Base-by-base conservation (phyloP, 805 yeast species). In the Tetrapisispora phaffii region DNA sequence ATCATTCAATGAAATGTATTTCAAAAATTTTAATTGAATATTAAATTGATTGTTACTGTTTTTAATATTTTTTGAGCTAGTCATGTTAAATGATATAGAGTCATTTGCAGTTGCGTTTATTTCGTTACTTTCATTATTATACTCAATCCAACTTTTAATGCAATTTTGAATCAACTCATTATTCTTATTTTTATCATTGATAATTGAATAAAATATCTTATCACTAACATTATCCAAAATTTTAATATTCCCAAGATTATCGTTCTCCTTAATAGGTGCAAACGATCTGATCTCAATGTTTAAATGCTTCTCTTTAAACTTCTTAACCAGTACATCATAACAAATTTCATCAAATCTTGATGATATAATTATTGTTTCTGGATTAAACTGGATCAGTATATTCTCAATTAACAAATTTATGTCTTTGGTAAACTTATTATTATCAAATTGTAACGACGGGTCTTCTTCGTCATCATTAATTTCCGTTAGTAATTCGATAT, bases 331-430 rank as follows among this genome's bases (percentile, higher is more conserved):
- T 21, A 7, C n/a, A 9, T 26, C 12, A 20, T 29, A 29, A 15
- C 28, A 42, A 13, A 7, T 22, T 33, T 54, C 54, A 20, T 49
- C 52, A 8, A 56, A 33, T 10, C 51, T 48, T 20, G 50, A 50
- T 1, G 62, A 52, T 3, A 57, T 29, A 15, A 59, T 16, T 39
- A 56, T 54, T 9, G 46, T 19, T 3, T 53, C 44, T 3, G 63
- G 60, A 2, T 36, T 35, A 22, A 44, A 17, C n/a, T 49, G 49
- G 22, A 43, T 22, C 9, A 58, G 34, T 3, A 57, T 21, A 10
- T 45, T 43, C 24, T 48, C 57, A 13, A 32, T 16, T 17, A 57
- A 41, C 26, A 41, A 10, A 34, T 47, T 52, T 2, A 49, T 34
- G 31, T 57, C 60, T 32, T 48, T 39, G n/a, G 36, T 44, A 41